A percentile compares a stretch with the other conserved stretches of the same genome.
Conservation (phyloP, 2,329 filamentous ascomycete genomes). For the Diaporthe capsici region DNA sequence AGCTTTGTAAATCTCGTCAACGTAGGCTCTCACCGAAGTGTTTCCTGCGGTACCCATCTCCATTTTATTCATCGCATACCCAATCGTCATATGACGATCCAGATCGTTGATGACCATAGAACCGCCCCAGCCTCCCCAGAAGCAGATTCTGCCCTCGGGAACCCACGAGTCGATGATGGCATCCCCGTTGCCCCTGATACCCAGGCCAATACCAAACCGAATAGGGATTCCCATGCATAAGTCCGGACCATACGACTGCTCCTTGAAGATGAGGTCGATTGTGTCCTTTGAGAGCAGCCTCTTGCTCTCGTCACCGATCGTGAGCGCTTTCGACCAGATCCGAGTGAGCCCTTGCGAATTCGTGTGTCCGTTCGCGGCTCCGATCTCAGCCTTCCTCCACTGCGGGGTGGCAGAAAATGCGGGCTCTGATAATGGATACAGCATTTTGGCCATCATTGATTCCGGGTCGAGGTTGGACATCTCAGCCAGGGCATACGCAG, state of each 20-base stretch:
- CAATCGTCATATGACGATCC: slow-evolving; percentile 1
- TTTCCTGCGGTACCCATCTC: neutral
- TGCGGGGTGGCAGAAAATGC: neutral
- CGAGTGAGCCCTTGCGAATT: slow-evolving; percentile 11
- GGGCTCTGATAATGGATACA: neutral
- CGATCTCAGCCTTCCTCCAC: slow-evolving; percentile 15
- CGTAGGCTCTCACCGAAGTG: neutral
- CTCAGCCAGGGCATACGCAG: neutral
- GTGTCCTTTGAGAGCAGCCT: slow-evolving; percentile 9
- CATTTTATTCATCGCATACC: slow-evolving; percentile 25
- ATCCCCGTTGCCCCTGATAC: slow-evolving; percentile 15
- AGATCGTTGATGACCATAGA: slow-evolving; percentile 17
- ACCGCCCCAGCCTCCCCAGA: slow-evolving; percentile 25
- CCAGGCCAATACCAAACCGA: neutral
- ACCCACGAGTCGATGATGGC: slow-evolving; percentile 15
- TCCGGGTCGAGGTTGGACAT: neutral
- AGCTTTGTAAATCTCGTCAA: slow-evolving; percentile 19
- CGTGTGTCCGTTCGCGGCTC: slow-evolving; percentile 8
- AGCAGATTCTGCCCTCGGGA: slow-evolving; percentile 15
- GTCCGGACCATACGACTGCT: slow-evolving; percentile 17
- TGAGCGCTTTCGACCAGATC: slow-evolving; percentile 14
- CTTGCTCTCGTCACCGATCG: neutral
- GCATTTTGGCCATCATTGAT: slow-evolving; percentile 12
- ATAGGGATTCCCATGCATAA: neutral
- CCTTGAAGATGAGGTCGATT: slow-evolving; percentile 26